Evolutionary conservation across 2,329 filamentous ascomycete genomes (phyloP), one percentile per base, ranked within the genome.

Genomic region (Didymella pinodella): DNA sequence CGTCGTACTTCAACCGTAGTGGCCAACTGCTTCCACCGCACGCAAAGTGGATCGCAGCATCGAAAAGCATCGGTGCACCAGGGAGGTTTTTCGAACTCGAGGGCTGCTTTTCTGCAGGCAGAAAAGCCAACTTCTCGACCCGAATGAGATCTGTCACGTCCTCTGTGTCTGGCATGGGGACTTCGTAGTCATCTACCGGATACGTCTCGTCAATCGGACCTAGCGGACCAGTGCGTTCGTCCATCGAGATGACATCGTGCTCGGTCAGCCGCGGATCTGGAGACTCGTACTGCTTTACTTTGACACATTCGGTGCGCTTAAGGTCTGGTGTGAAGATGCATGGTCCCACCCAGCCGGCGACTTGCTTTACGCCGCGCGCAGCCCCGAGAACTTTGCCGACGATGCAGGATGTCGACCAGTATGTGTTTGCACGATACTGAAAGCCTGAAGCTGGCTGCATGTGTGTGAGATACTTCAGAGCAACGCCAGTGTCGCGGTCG

Each of bases 381-480:
- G 80, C 80, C 1, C 81, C 80, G 7, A 93, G 80, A 2, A 93
- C 90, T 70, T 91, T 92, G 36, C 90, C 90, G 2, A 93, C 87
- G 56, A 92, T 90, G 65, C 85, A 90, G 20, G 84, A 81, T 12
- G 87, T 85, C 3, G 89, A 87, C 90, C 90, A 93, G 80, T 92
- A 93, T 1, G 90, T 92, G 70, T 89, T 89, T 56, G 87, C 88
- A 57, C 88, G 87, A 72, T 92, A 92, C 77, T 93, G 90, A 70
- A 93, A 92, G 16, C 90, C 90, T 63, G 87, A 88, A 65, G 88
- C 82, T 0, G 88, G 88, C 57, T 89, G 84, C 65, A 89, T 82
- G 66, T 91, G 88, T 1, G 87, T 88, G 8, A 93, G 82, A 32
- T 89, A 82, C 11, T 87, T 86, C 16, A 92, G 83, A 7, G 86